A percentile compares a stretch with the other conserved stretches of the same genome.
phyloP scores from a whole-genome alignment of 345 rosid species.

The Mallotus nudiflorus region DNA sequence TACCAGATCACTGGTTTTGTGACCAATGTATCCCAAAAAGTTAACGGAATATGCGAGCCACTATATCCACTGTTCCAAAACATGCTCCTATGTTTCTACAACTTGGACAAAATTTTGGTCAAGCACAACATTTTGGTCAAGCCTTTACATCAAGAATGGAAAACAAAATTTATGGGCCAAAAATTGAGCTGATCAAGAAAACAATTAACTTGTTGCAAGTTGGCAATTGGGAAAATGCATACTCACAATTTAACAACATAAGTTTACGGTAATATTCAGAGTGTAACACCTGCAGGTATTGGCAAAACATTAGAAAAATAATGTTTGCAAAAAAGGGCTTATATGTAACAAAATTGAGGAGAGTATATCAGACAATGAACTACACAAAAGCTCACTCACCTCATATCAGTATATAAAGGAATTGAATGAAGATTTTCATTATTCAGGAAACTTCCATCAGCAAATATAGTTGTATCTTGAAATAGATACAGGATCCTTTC shows the following conservation, averaged over 20 bases:
- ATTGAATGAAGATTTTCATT: background rate
- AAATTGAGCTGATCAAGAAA: background rate
- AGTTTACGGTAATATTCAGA: background rate
- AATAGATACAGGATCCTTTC: background rate
- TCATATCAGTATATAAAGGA: background rate
- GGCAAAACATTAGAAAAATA: background rate
- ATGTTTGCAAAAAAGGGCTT: background rate
- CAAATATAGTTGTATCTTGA: background rate
- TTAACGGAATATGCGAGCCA: background rate
- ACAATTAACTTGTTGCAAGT: background rate
- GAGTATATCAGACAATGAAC: background rate
- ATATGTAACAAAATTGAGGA: background rate
- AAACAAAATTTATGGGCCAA: background rate
- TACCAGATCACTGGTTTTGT: background rate
- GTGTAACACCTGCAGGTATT: slow-evolving; percentile 14
- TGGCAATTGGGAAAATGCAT: background rate
- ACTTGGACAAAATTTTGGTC: background rate
- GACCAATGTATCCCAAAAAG: background rate
- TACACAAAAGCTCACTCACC: background rate
- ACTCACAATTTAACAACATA: slow-evolving; percentile 15
- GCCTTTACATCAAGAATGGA: background rate
- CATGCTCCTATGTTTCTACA: background rate
- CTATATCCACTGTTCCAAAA: too few relatives aligned
- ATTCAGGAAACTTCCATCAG: background rate
- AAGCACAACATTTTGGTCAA: too few relatives aligned